Evolutionary conservation across 108 stramenopile species (phyloP), one percentile per base, ranked within the genome.

Genomic region (Licmophora abbreviata): DNA sequence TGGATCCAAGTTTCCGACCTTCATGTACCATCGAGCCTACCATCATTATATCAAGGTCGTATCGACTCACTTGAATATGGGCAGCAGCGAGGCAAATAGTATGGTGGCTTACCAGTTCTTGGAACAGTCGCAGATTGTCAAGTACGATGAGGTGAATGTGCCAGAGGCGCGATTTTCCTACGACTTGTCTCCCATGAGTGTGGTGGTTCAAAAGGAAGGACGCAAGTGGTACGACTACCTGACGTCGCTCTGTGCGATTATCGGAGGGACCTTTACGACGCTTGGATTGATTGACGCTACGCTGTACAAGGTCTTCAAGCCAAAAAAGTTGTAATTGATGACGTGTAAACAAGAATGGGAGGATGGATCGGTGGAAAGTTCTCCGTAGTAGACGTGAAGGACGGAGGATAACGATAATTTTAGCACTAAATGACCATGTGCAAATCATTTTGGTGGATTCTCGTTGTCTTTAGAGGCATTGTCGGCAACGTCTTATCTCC

Each of bases 21-120:
- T 60, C 29, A 56, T 81, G 29, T 86, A 73, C 52, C 97, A 98
- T 69, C 74, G 82, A 57, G 95, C 95, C 17, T 85, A 77, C 55
- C 95, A 98, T 71, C 97, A 98, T 64, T 96, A 98, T 76, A 85
- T 96, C 55, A 98, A 98, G 72, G 95, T 98, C n/a, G 92, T 96
- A 20, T 89, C 89, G 11, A 93, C 91, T 1, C 87, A 92, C 56
- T 61, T 95, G 22, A 81, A 81, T 38, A 71, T 85, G 58, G 83
- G 85, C 25, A 49, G 49, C 3, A 55, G 64, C 15, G 23, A 47
- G 3, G 48, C 69, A 43, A 88, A 83, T 48, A 54, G 66, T 34
- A 56, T 78, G 46, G 35, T 79, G 20, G 56, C 83, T 4, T 91
- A 90, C 63, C 90, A 90, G 41, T 83, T 88, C 34, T 63, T 95